Conservation (phyloP, 768 basidiomycete genomes). For the Lentinula sp. region DNA sequence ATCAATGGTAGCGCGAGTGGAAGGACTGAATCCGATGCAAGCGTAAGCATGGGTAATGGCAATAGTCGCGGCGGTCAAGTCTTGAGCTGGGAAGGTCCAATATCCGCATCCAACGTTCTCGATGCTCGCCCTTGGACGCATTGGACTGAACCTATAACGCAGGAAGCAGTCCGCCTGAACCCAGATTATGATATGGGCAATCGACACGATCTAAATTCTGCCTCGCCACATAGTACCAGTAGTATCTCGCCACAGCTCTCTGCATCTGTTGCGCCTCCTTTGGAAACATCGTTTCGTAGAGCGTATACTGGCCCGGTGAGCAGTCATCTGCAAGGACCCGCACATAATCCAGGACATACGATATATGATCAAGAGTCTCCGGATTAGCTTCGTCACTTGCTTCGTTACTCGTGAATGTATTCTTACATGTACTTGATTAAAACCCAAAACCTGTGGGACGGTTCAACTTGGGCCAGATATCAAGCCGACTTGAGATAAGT, state of each 20-base stretch:
- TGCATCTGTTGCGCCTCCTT: slow-evolving; percentile 8
- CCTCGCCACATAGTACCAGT: slow-evolving; percentile 15
- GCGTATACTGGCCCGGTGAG: slow-evolving; percentile 36
- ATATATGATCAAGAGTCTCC: slow-evolving; percentile 45
- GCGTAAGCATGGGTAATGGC: slow-evolving; percentile 20
- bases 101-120: not conserved
- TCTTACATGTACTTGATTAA: not conserved
- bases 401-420: not conserved
- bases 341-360: slow-evolving; percentile 52
- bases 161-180: not conserved
- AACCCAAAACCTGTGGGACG: not conserved
- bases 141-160: slow-evolving; percentile 3
- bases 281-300: slow-evolving; percentile 20
- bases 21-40: slow-evolving; percentile 18
- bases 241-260: slow-evolving; percentile 4
- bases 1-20: slow-evolving; percentile 19
- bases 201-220: not conserved
- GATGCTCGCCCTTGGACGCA: slow-evolving; percentile 8
- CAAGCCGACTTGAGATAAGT: no score
- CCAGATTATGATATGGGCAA: not conserved
- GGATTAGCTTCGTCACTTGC: not conserved
- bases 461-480: no score
- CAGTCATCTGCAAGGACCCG: slow-evolving; percentile 39
- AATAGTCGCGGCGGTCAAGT: slow-evolving; percentile 9
- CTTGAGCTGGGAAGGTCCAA: slow-evolving; percentile 1